phyloP scores from a whole-genome alignment of 345 rosid genomes.

The Eucalyptus victrix region DNA sequence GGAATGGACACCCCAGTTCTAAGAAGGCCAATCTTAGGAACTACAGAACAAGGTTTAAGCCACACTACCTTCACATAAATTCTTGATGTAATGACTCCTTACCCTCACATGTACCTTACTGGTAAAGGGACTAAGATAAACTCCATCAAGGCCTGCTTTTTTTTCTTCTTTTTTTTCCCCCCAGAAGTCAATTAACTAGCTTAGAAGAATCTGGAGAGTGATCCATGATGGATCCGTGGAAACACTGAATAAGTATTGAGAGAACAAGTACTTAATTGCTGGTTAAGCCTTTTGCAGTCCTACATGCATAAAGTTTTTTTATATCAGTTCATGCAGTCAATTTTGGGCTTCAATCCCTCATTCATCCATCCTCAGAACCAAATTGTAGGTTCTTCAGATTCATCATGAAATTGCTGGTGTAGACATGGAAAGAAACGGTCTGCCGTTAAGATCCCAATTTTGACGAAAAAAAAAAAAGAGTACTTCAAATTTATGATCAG shows the following conservation, averaged over 20 bases:
- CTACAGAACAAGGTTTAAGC: neutral
- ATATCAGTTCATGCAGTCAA: neutral
- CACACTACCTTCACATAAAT: neutral
- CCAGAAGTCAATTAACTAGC: neutral
- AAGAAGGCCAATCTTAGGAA: neutral
- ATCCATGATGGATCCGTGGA: neutral
- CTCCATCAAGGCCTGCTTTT: neutral
- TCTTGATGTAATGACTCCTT: neutral
- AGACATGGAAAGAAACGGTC: neutral
- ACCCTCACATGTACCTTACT: neutral
- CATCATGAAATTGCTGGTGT: neutral
- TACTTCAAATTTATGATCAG: neutral
- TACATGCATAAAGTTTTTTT: neutral
- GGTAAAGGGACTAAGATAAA: neutral
- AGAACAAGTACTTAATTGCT: neutral
- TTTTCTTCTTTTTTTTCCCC: accelerated
- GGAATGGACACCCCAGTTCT: neutral
- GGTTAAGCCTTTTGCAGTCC: neutral
- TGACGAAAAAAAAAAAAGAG: neutral
- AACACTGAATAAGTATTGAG: neutral
- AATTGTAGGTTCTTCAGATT: neutral
- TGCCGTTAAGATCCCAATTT: neutral
- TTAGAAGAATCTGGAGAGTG: neutral
- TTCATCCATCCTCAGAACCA: neutral
- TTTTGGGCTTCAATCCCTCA: neutral